Evolutionary conservation across 2,329 filamentous ascomycete species (phyloP), one percentile per base, ranked within the genome.

Genomic region (Drechslera avenae): DNA sequence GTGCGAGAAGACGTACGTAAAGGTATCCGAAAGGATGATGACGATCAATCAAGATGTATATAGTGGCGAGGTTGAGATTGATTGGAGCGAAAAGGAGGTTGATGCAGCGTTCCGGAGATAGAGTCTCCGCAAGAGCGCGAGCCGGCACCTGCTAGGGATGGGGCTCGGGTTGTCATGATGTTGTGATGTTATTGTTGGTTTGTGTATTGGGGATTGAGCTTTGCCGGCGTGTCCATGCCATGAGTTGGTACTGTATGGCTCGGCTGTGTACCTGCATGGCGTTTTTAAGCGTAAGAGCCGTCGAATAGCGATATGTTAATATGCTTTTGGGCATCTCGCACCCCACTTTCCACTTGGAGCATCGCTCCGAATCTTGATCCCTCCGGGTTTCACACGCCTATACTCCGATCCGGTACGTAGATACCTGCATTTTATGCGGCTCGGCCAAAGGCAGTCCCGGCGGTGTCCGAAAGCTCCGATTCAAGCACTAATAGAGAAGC

Each of bases 1-100:
- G 66, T 86, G 84, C 57, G 83, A 86, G 69, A 71, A 71, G 30
- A 78, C 78, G 33, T 87, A 87, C 63, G 74, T 78, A 36, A 74
- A 78, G 41, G 76, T 80, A 2, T 75, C 81, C 47, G 83, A 86
- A 51, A 73, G 83, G 21, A 64, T 72, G 36, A 66, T 75, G 48
- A 67, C 62, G 41, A 64, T 79, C 35, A 73, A 73, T 40, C 69
- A 71, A 42, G 73, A 75, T 34, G 73, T 79, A 14, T 81, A 80
- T 48, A 72, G 74, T 56, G 78, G 77, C 48, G 72, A 73, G 44
- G 74, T 78, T 33, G 75, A 76, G 52, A 67, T 78, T 39, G 73
- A 73, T 50, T 73, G 69, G 71, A 64, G 65, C 1, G 50, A 46
- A 1, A 63, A 54, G 14, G 69, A 73, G 52, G 61, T 73, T 17